Conservation (phyloP, 202 grass and related monocot genomes). For the Setaria italica region DNA sequence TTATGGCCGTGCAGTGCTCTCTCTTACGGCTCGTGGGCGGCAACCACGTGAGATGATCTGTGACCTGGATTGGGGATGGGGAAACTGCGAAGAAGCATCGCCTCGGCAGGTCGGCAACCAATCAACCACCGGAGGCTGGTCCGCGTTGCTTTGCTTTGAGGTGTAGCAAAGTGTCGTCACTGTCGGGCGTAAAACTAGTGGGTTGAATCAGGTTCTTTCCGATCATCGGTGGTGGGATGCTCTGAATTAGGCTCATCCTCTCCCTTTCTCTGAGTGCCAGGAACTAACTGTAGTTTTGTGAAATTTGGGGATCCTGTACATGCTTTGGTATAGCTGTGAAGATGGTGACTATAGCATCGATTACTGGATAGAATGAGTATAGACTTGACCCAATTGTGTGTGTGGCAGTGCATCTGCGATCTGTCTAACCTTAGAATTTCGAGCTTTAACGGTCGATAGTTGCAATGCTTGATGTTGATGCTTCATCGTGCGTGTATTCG, state of each 20-base stretch:
- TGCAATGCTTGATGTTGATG: not conserved
- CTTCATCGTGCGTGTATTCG: too few relatives aligned
- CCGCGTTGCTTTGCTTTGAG: conserved; percentile 40
- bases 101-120: not conserved
- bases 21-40: not conserved
- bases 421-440: not conserved
- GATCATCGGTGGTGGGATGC: not conserved
- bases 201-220: not conserved
- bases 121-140: conserved; percentile 6
- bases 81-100: conserved; percentile 39
- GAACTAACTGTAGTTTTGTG: conserved; percentile 11
- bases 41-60: conserved; percentile 20
- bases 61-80: conserved; percentile 15
- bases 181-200: conserved; percentile 8
- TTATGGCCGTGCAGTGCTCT: not conserved
- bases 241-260: not conserved
- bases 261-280: not conserved
- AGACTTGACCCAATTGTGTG: not conserved
- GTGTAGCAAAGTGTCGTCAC: conserved; percentile 26
- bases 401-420: not conserved
- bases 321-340: not conserved
- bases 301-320: not conserved
- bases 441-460: not conserved
- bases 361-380: not conserved
- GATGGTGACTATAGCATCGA: not conserved